These are phyloP conservation scores for Smallanthus sonchifolius DNA, from an alignment of 129 eudicot species.

Conservation along the genomic window DNA sequence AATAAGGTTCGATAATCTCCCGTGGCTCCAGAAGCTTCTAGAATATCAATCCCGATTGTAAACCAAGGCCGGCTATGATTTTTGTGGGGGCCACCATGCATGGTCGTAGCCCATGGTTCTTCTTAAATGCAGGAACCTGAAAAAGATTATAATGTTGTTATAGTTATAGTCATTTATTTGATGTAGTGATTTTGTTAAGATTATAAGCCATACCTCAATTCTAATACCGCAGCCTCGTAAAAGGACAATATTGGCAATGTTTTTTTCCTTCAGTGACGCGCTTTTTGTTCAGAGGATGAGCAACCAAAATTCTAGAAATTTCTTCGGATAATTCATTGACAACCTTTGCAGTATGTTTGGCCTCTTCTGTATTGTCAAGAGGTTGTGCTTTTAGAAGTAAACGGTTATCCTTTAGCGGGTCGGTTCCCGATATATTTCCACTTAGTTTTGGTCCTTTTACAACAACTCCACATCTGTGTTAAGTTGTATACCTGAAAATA, in stretches of 20 bases:
- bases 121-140: slow-evolving; percentile 78
- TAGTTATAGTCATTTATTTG: not conserved
- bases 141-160: slow-evolving; percentile 10
- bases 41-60: slow-evolving; percentile 85
- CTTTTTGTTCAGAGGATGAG: slow-evolving; percentile 75
- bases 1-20: slow-evolving; percentile 91
- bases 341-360: slow-evolving; percentile 79
- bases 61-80: slow-evolving; percentile 95
- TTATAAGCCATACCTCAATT: slow-evolving; percentile 57
- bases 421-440: slow-evolving; percentile 97
- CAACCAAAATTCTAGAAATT: slow-evolving; percentile 63
- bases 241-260: slow-evolving; percentile 83
- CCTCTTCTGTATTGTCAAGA: slow-evolving; percentile 88
- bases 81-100: slow-evolving; percentile 99
- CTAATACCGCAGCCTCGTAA: slow-evolving; percentile 97
- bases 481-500: slow-evolving; percentile 82
- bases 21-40: slow-evolving; percentile 98
- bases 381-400: slow-evolving; percentile 70
- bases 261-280: slow-evolving; percentile 85
- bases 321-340: slow-evolving; percentile 84
- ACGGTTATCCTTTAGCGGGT: slow-evolving; percentile 91
- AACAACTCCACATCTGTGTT: slow-evolving; percentile 98
- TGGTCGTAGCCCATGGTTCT: slow-evolving; percentile 74
- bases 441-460: slow-evolving; percentile 94
- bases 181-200: slow-evolving; percentile 5